Evolutionary conservation across 129 eudicot species (phyloP), one percentile per base, ranked within the genome.

Genomic region (Smallanthus sonchifolius): DNA sequence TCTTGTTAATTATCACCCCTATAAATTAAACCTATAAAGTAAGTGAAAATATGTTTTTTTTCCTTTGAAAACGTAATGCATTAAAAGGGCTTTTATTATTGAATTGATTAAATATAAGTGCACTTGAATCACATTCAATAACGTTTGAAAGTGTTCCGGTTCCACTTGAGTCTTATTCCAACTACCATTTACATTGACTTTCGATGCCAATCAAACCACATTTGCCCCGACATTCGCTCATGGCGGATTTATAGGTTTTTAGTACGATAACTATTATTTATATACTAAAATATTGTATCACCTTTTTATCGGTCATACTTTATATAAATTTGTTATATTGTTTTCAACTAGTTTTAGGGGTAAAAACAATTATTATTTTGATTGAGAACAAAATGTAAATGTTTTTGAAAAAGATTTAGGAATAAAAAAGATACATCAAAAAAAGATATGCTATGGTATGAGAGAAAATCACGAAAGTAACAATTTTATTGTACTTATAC

Each of bases 101-200:
- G 65, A 60, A 60, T 60, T 60, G 65, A 60, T 60, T 30, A 11
- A 28, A 60, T 61, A 34, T 20, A 69, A 32, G 13, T 45, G 68
- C 42, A 30, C 51, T 56, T 60, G 42, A 13, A 59, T 69, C 62
- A 30, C 76, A 69, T 69, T 69, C 52, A 59, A 57, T 59, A 69
- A 47, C 19, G 13, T 69, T 45, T 30, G 49, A 69, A 77, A 70
- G 34, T 70, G 76, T 36, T 69, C 55, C 40, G 71, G 76, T 70
- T 60, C 71, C 51, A 77, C 65, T 77, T 69, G 42, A 62, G 71
- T 78, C 39, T 30, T 67, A 71, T 70, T 70, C 39, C 82, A 62
- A 78, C 77, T 5, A 78, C 14, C 66, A 49, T 62, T 49, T 42
- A 61, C 65, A 37, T 77, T 77, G 76, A 77, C 76, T 78, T 69